Evolutionary conservation across 2,329 filamentous ascomycete species (phyloP).

Genomic region (Fusarium pseudocircinatum): DNA sequence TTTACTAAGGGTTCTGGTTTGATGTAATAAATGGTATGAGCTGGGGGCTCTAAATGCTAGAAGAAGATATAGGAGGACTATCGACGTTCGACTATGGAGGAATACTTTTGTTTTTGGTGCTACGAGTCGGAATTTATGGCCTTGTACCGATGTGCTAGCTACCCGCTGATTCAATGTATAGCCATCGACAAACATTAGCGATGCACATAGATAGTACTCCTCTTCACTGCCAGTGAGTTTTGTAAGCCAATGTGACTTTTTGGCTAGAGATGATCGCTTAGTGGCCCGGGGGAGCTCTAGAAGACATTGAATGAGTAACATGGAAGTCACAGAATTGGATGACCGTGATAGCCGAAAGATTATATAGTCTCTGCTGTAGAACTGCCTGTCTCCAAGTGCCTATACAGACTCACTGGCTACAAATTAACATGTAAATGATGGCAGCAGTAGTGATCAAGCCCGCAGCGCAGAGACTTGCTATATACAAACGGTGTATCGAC

Average conservation of each 20-base stretch:
- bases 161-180: neutral
- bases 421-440: fast-evolving
- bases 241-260: neutral
- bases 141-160: neutral
- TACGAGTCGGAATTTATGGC: neutral
- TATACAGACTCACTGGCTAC: fast-evolving
- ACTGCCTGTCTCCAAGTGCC: too few relatives aligned
- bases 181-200: fast-evolving
- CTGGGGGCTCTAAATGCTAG: neutral
- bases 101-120: too few relatives aligned
- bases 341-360: neutral
- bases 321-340: neutral
- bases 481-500: too few relatives aligned
- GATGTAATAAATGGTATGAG: too few relatives aligned
- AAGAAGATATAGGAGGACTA: neutral
- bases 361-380: neutral
- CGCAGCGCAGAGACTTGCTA: fast-evolving
- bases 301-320: neutral
- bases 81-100: neutral
- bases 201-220: neutral
- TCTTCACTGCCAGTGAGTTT: neutral
- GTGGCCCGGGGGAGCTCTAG: neutral
- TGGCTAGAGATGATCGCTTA: neutral
- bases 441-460: fast-evolving
- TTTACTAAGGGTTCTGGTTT: too few relatives aligned